Conservation (phyloP, 2,329 filamentous ascomycete genomes). For the Acephala macrosclerotiorum region DNA sequence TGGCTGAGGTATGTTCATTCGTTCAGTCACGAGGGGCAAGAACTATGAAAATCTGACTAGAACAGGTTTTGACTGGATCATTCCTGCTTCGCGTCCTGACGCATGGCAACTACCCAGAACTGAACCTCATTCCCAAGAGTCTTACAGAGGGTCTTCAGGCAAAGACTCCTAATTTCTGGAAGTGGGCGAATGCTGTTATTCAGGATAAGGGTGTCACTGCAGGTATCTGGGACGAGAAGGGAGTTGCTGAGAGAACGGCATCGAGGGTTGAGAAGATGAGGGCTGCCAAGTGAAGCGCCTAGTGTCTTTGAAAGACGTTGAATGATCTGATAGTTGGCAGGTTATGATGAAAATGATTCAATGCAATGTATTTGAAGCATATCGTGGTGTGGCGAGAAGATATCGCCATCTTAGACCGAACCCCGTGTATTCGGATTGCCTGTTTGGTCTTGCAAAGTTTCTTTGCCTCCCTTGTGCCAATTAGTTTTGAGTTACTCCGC, state of each 20-base stretch:
- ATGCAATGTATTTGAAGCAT: not conserved
- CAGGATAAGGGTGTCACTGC: constrained; percentile 69
- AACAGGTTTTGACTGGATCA: constrained; percentile 67
- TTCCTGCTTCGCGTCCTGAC: constrained; percentile 69
- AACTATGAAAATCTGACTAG: constrained; percentile 22
- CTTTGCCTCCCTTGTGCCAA: not conserved
- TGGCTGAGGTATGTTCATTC: constrained; percentile 70
- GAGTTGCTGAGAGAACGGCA: constrained; percentile 51
- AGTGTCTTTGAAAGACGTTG: not conserved
- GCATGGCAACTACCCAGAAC: constrained; percentile 58
- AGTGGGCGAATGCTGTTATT: constrained; percentile 68
- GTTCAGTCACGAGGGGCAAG: not conserved
- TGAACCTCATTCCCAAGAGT: constrained; percentile 61
- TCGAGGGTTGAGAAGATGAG: constrained; percentile 47
- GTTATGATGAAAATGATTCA: constrained; percentile 12
- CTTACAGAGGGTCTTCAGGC: constrained; percentile 56
- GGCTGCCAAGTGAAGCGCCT: constrained; percentile 21
- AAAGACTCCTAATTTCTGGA: constrained; percentile 70
- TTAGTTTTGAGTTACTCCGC: not conserved
- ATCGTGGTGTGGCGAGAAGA: not conserved
- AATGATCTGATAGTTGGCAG: constrained; percentile 20
- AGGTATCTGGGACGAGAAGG: constrained; percentile 64
- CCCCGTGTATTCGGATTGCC: not conserved
- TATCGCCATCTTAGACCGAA: not conserved
- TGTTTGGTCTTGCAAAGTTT: not conserved